Conservation (phyloP, 805 yeast genomes). For the Gaillardinia entomophila region DNA sequence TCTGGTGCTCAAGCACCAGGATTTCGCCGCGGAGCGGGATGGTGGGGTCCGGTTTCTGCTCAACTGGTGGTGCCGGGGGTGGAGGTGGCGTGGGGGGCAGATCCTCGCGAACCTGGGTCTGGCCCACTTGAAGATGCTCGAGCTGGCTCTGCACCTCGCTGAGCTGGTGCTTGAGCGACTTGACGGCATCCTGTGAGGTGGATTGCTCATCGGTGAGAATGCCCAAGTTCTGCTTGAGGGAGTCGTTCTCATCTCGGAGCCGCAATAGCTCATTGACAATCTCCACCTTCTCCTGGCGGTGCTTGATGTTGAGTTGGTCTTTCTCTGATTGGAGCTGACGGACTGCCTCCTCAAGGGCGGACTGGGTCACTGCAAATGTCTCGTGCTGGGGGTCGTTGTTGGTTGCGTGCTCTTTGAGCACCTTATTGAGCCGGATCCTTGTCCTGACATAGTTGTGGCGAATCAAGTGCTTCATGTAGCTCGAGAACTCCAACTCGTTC, state of each 20-base stretch:
- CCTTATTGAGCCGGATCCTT: conserved; percentile 7
- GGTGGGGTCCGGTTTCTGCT: background rate
- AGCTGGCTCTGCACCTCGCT: background rate
- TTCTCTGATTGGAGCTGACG: background rate
- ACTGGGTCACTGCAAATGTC: background rate
- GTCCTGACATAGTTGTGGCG: too few relatives aligned
- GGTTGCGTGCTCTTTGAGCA: background rate
- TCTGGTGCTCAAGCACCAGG: conserved; percentile 12
- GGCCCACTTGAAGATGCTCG: background rate
- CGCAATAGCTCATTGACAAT: background rate
- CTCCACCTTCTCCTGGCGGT: conserved; percentile 1
- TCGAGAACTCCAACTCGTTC: conserved; percentile 58
- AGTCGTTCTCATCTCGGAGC: background rate
- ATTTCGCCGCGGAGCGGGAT: conserved; percentile 11
- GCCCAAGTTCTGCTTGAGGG: background rate
- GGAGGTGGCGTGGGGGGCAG: background rate
- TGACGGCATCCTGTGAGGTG: background rate
- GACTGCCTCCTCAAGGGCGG: background rate
- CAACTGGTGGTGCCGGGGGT: too few relatives aligned
- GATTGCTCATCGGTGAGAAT: background rate
- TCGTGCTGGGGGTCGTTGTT: background rate
- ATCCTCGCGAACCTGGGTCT: background rate
- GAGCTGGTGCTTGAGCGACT: background rate
- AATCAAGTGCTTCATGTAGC: conserved; percentile 46
- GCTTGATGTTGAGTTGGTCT: background rate